Percentiles rank a stretch among this genome's conserved stretches.
Evolutionary conservation across 1,284 basidiomycete genomes (phyloP).

Genomic region (Puccinia hordei): DNA sequence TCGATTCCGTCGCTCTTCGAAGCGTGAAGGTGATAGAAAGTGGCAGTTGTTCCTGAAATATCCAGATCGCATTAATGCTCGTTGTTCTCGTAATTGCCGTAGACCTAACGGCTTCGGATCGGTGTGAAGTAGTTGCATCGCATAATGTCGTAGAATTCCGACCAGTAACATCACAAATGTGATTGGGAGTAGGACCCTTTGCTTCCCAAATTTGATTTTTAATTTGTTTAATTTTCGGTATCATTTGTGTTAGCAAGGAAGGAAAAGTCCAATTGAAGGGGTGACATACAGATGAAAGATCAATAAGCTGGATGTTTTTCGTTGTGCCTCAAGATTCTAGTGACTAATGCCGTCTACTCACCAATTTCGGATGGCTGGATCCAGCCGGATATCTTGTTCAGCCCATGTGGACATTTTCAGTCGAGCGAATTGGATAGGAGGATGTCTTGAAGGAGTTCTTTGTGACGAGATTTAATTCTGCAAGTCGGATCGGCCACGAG

Average conservation of each 20-base stretch:
- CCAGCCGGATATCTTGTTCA: slow-evolving; percentile 39
- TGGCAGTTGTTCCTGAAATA: slow-evolving; percentile 30
- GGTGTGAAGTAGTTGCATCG: slow-evolving; percentile 78
- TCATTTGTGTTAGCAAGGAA: no score
- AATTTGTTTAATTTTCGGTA: no score
- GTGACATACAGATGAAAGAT: no score
- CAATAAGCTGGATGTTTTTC: not conserved
- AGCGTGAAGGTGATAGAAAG: slow-evolving; percentile 29
- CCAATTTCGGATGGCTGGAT: slow-evolving; percentile 44
- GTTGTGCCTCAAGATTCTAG: no score
- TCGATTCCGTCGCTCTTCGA: slow-evolving; percentile 54
- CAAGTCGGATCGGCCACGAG: no score
- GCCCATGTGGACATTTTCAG: slow-evolving; percentile 28
- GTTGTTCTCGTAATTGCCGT: slow-evolving; percentile 15
- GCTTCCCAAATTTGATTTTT: slow-evolving; percentile 55
- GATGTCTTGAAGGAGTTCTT: no score
- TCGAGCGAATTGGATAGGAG: not conserved
- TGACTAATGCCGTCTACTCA: not conserved
- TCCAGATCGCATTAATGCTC: slow-evolving; percentile 4
- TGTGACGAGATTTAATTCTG: no score
- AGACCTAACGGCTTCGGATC: slow-evolving; percentile 21
- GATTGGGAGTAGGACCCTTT: slow-evolving; percentile 86
- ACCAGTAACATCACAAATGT: slow-evolving; percentile 97
- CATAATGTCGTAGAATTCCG: slow-evolving; percentile 89
- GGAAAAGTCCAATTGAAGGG: no score